A percentile compares a stretch with the other conserved stretches of the same genome.
phyloP scores from a whole-genome alignment of 2,329 filamentous ascomycete species.

The Cadophora gregata region DNA sequence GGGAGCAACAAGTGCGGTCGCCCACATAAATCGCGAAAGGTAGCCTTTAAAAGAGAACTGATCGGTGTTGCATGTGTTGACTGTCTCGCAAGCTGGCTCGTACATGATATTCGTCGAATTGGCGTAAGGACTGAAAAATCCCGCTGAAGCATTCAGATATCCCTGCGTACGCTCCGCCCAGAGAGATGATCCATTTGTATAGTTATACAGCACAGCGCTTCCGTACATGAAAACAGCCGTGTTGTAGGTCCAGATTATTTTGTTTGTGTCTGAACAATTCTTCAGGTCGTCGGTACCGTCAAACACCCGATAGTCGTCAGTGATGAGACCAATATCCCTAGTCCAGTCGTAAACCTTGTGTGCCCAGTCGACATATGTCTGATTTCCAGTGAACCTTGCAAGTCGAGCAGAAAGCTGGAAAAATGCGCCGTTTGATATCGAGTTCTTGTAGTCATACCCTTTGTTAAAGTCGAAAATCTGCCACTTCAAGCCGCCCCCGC shows the following conservation, averaged over 20 bases:
- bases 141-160: constrained; percentile 56
- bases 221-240: constrained; percentile 71
- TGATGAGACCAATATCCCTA: constrained; percentile 60
- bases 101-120: constrained; percentile 66
- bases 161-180: constrained; percentile 61
- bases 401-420: constrained; percentile 82
- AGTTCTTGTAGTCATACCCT: constrained; percentile 84
- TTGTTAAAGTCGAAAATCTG: constrained; percentile 81
- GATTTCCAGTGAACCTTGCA: constrained; percentile 70
- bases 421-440: constrained; percentile 80
- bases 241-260: constrained; percentile 68
- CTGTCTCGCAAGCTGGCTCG: constrained; percentile 64
- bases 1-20: constrained; percentile 61
- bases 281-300: constrained; percentile 62
- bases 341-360: constrained; percentile 72
- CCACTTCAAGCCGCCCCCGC: constrained; percentile 78
- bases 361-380: constrained; percentile 71
- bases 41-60: constrained; percentile 74
- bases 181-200: constrained; percentile 54
- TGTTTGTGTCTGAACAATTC: constrained; percentile 60
- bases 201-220: constrained; percentile 67
- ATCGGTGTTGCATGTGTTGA: constrained; percentile 63
- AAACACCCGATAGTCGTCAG: constrained; percentile 59
- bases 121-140: constrained; percentile 59
- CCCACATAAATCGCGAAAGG: constrained; percentile 68